Evolutionary conservation across 129 eudicot genomes (phyloP), one percentile per base, ranked within the genome.

Genomic region (Arctium minus): DNA sequence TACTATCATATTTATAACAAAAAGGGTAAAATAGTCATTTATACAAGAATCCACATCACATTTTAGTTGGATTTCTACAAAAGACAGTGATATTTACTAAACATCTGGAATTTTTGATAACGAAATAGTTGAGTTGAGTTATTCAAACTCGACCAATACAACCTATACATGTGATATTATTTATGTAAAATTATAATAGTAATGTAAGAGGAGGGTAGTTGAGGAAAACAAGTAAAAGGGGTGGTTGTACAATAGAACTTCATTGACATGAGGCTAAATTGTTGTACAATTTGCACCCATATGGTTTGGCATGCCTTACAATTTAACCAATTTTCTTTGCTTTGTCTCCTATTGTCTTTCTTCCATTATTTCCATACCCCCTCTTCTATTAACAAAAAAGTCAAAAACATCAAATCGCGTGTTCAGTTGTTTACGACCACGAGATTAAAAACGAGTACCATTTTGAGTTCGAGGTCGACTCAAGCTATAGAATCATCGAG

Each of bases 241-340:
- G 33, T 39, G 75, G 38, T 30, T 64, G 74, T 82, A 64, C 80
- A 30, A 48, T 74, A 62, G 29, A 74, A 82, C 75, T 67, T 79
- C 70, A 74, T 75, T 74, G 69, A 75, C 70, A 82, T 74, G 80
- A 79, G 85, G 75, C 80, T 82, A 53, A 62, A 60, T 62, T 77
- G 37, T 82, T 65, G 83, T 70, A 82, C 73, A 81, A 30, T 50
- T 64, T 64, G 30, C 70, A 64, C 32, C 30, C 85, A 82, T 82
- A 80, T 82, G 80, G 80, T 74, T 82, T 82, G 85, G 80, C 80
- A 68, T 81, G 77, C 29, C 46, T 81, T 60, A 29, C 70, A 72
- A 53, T 60, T 62, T 31, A 9, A 12, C 40, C 60, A 11, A 50
- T 72, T 35, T 80, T 50, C 65, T 35, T 71, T 53, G 75, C 70